Conservation (phyloP, 2,329 filamentous ascomycete species). For the Helicocarpus griseus region DNA sequence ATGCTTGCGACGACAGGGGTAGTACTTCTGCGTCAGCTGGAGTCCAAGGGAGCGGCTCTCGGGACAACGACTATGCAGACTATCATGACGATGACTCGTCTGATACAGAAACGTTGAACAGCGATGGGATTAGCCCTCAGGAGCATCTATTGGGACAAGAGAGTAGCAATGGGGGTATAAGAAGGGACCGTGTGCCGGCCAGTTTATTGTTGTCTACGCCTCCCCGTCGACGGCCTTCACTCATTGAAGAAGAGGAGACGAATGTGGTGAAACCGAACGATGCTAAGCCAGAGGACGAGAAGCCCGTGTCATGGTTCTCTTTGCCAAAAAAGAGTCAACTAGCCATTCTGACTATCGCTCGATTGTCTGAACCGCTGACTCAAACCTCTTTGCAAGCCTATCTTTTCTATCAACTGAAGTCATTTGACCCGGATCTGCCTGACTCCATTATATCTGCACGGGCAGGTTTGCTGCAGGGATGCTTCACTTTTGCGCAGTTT, state of each 20-base stretch:
- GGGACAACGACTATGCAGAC: neutral
- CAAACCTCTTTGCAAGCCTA: constrained; percentile 71
- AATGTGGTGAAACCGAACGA: constrained; percentile 5
- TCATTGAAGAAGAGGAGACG: constrained; percentile 17
- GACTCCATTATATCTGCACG: constrained; percentile 62
- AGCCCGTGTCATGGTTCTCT: constrained; percentile 57
- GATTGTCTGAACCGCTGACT: constrained; percentile 71
- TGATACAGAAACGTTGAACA: neutral
- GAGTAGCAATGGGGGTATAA: neutral
- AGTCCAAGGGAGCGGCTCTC: neutral
- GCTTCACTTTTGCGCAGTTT: constrained; percentile 75
- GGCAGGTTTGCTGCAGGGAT: constrained; percentile 66
- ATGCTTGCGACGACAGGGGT: neutral
- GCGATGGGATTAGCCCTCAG: neutral
- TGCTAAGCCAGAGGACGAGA: constrained; percentile 19
- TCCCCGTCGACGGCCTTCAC: constrained; percentile 13
- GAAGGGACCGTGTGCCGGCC: neutral
- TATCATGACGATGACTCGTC: neutral
- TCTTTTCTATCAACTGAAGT: constrained; percentile 82
- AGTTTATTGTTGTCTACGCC: neutral
- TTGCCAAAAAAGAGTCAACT: constrained; percentile 71
- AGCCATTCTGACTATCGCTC: constrained; percentile 64
- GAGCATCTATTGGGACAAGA: neutral
- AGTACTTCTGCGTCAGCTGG: neutral
- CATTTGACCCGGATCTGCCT: constrained; percentile 53